Conservation (phyloP, 768 basidiomycete genomes). For the Tylopilus plumbeoviolaceoides region DNA sequence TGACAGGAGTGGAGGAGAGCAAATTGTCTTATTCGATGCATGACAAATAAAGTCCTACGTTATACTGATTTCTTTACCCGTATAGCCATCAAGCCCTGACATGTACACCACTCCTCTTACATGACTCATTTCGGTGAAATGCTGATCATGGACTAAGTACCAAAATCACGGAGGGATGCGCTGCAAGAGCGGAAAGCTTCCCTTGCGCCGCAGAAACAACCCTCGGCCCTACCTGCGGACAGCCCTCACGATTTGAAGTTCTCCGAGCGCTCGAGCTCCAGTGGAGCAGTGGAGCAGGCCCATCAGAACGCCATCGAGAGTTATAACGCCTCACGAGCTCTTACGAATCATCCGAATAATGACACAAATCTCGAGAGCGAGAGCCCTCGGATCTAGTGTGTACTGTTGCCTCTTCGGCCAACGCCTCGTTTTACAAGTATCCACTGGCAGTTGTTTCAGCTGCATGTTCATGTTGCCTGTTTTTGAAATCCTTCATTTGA, state of each 20-base stretch:
- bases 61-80: neutral
- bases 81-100: neutral
- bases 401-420: neutral
- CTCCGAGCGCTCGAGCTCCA: neutral
- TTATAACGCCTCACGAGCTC: neutral
- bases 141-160: neutral
- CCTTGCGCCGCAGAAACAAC: neutral
- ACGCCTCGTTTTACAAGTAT: neutral
- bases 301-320: neutral
- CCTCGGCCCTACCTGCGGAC: neutral
- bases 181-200: neutral
- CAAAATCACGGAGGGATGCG: neutral
- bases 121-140: neutral
- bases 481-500: neutral
- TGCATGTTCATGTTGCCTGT: neutral
- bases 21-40: slow-evolving; percentile 69
- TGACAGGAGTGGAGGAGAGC: slow-evolving; percentile 70
- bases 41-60: neutral
- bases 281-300: too few relatives aligned
- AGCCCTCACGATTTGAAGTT: neutral
- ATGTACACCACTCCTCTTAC: neutral
- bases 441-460: neutral
- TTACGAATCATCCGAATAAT: neutral
- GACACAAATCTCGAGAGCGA: neutral
- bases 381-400: neutral